A percentile compares a stretch with the other conserved stretches of the same genome.
These are phyloP conservation scores for Oidium heveae DNA, from an alignment of 2,329 filamentous ascomycete species.

Conservation along the genomic window DNA sequence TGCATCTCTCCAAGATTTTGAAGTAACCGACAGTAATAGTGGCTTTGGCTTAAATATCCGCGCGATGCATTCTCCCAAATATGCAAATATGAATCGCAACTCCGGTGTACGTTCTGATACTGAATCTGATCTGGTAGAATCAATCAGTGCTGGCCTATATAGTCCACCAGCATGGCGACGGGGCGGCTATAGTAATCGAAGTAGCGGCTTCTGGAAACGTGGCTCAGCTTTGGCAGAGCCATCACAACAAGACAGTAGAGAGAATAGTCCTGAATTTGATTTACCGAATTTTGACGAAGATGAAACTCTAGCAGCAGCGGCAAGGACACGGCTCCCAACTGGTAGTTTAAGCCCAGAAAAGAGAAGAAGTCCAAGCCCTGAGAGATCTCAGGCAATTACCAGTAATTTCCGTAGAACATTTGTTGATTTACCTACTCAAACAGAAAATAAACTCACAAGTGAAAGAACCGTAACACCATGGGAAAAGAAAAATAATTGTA, in stretches of 20 bases:
- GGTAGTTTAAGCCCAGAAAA: slow-evolving; percentile 30
- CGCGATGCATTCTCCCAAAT: slow-evolving; percentile 12
- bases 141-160: slow-evolving; percentile 27
- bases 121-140: slow-evolving; percentile 18
- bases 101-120: slow-evolving; percentile 33
- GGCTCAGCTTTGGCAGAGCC: slow-evolving; percentile 23
- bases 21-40: slow-evolving; percentile 20
- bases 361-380: slow-evolving; percentile 28
- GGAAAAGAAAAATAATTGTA: slow-evolving; percentile 25
- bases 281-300: slow-evolving; percentile 22
- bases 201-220: slow-evolving; percentile 22
- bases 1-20: slow-evolving; percentile 36
- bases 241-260: slow-evolving; percentile 28
- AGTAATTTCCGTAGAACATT: slow-evolving; percentile 16
- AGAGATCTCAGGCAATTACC: slow-evolving; percentile 9
- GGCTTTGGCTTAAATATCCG: slow-evolving; percentile 1
- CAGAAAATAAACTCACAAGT: slow-evolving; percentile 7
- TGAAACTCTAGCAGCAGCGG: slow-evolving; percentile 11
- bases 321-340: slow-evolving; percentile 18
- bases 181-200: slow-evolving; percentile 18
- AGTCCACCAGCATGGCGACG: slow-evolving; percentile 37
- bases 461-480: slow-evolving; percentile 2
- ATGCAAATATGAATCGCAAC: slow-evolving; percentile 29
- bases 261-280: slow-evolving; percentile 32
- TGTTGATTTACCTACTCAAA: slow-evolving; percentile 13